Conservation (phyloP, 75 land plant species). For the Chamaecyparis obtusa region DNA sequence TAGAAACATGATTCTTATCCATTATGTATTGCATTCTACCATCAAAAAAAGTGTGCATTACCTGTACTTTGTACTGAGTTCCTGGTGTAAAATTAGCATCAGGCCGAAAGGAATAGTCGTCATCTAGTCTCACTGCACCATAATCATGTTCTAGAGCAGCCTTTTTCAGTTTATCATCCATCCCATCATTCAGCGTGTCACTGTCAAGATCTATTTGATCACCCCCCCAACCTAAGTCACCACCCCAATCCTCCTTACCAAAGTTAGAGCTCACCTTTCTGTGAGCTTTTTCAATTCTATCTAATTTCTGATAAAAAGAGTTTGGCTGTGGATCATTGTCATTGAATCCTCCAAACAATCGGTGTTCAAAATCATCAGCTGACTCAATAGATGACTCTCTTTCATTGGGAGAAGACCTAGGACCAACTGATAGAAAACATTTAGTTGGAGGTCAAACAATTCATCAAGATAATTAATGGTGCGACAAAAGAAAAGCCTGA, state of each 20-base stretch:
- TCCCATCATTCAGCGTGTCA: constrained; percentile 48
- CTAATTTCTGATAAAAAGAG: constrained; percentile 46
- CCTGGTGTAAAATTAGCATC: constrained; percentile 36
- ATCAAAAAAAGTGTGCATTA: background rate
- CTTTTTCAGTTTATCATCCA: constrained; percentile 56
- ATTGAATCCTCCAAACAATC: constrained; percentile 40
- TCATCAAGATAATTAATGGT: background rate
- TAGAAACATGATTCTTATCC: background rate
- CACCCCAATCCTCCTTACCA: background rate
- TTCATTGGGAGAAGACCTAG: background rate
- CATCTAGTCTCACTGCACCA: constrained; percentile 28
- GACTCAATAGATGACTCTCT: constrained; percentile 19
- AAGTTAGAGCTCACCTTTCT: constrained; percentile 17
- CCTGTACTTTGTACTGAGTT: constrained; percentile 19
- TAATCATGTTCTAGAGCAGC: constrained; percentile 36
- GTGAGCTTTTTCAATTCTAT: constrained; percentile 36
- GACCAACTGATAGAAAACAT: constrained; percentile 9
- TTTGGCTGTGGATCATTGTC: constrained; percentile 10
- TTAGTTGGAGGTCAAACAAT: background rate
- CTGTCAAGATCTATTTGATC: constrained; percentile 14
- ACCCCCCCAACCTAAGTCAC: background rate
- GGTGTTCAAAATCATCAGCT: constrained; percentile 45
- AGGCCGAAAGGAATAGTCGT: constrained; percentile 48
- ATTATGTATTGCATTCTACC: background rate
- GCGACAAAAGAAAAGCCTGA: background rate